Base-by-base conservation (phyloP, 495 filamentous ascomycete genomes). In the Aspergillus sclerotioniger region DNA sequence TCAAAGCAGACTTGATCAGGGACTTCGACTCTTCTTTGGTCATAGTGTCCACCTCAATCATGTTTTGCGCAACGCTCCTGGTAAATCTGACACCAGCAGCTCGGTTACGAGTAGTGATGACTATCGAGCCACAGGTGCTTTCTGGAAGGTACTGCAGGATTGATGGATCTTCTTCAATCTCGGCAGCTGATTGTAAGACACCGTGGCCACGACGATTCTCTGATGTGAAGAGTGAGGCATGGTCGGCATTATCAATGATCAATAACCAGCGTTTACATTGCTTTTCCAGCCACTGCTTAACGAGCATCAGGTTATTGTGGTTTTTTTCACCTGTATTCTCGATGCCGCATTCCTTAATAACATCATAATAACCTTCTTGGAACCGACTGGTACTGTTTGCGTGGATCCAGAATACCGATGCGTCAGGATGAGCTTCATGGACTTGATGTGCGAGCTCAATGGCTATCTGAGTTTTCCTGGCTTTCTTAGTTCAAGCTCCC, bases 211-310 rank as follows among this genome's bases (percentile, higher is more conserved):
- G 37, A n/a, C n/a, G 37, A n/a, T 6, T 41, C 6, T n/a, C 20
- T 25, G 53, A 48, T 8, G 37, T 25, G 39, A 61, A 61, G 13
- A 75, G 28, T 21, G 73, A 65, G 7, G 62, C 52, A 60, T 82
- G 74, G 61, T 84, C 79, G 8, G 76, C 79, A 55, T 80, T 82
- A 60, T 84, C 80, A 25, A 84, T 67, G n/a, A 82, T 64, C 54
- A 83, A 56, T 20, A 81, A 49, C 81, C 80, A 85, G 6, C 52
- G 55, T 16, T 72, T 71, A 41, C 63, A 67, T 0, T 70, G 50
- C 29, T 52, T 46, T 46, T 68, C 59, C 10, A 61, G 54, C 59
- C 59, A 61, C 12, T 57, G 29, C 51, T 43, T 61, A 41, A 61
- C 48, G 7, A 48, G 20, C 2, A 16, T 6, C 28, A 56, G 13